Evolutionary conservation across 305 asterid genomes (phyloP).

Genomic region (Solanum hybrid): DNA sequence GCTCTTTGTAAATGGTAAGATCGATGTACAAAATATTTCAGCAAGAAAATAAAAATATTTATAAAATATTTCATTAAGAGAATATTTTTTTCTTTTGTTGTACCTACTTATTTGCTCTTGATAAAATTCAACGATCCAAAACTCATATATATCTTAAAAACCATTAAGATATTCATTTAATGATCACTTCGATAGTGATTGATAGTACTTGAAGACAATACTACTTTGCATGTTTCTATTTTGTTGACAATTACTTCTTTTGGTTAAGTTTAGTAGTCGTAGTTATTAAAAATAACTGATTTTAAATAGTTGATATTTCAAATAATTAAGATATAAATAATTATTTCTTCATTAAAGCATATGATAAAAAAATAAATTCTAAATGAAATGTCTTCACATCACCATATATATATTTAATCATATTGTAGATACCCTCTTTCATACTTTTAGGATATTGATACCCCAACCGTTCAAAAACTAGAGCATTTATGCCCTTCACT

Average conservation of each 20-base stretch:
- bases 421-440: too few relatives aligned
- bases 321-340: neutral
- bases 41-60: neutral
- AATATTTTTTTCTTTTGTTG: neutral
- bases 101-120: neutral
- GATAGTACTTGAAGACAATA: neutral
- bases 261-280: neutral
- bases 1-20: conserved; percentile 72
- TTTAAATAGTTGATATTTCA: too few relatives aligned
- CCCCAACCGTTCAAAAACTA: rapidly evolving
- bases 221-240: neutral
- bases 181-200: neutral
- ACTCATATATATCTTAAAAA: neutral
- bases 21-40: neutral
- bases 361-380: too few relatives aligned
- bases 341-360: neutral
- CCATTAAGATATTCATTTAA: neutral
- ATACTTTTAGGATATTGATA: neutral
- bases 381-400: too few relatives aligned
- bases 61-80: too few relatives aligned
- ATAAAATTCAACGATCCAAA: neutral
- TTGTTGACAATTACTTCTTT: neutral
- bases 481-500: rapidly evolving
- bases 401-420: neutral
- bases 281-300: neutral